phyloP scores from a whole-genome alignment of 2,329 filamentous ascomycete genomes.

The Exophiala dermatitidis region DNA sequence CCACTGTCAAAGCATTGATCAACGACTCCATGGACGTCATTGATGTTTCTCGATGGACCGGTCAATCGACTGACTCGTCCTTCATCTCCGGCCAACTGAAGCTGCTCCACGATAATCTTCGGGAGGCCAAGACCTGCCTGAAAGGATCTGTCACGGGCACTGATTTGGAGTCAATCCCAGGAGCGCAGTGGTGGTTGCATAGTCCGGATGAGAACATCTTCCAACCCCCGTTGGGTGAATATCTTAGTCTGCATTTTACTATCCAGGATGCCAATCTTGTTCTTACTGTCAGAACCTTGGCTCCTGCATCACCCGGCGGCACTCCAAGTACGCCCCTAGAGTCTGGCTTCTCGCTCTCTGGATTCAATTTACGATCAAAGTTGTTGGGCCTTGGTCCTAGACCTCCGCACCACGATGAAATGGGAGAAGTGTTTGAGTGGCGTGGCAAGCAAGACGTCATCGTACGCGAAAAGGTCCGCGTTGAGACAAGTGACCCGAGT shows the following conservation, averaged over 20 bases:
- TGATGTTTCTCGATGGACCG: slow-evolving; percentile 66
- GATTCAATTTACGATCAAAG: slow-evolving; percentile 53
- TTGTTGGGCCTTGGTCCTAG: slow-evolving; percentile 39
- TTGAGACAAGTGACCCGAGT: slow-evolving; percentile 84
- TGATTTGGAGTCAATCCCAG: slow-evolving; percentile 25
- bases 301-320: slow-evolving; percentile 53
- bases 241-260: slow-evolving; percentile 65
- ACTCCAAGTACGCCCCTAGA: slow-evolving; percentile 56
- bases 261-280: slow-evolving; percentile 65
- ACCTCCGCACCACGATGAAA: slow-evolving; percentile 69
- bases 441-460: slow-evolving; percentile 60
- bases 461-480: slow-evolving; percentile 80
- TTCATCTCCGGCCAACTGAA: slow-evolving; percentile 54
- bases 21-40: slow-evolving; percentile 79
- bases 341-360: slow-evolving; percentile 55
- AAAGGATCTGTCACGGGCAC: slow-evolving; percentile 40
- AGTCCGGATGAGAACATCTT: slow-evolving; percentile 56
- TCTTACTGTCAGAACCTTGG: slow-evolving; percentile 62
- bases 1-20: slow-evolving; percentile 65
- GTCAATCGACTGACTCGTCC: slow-evolving; percentile 53
- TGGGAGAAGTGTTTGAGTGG: slow-evolving; percentile 67
- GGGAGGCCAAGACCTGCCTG: slow-evolving; percentile 51
- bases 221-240: slow-evolving; percentile 55
- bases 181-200: slow-evolving; percentile 51
- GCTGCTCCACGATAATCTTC: slow-evolving; percentile 53